phyloP scores from a whole-genome alignment of 2,329 filamentous ascomycete genomes.

The Nannizziopsis barbatae region DNA sequence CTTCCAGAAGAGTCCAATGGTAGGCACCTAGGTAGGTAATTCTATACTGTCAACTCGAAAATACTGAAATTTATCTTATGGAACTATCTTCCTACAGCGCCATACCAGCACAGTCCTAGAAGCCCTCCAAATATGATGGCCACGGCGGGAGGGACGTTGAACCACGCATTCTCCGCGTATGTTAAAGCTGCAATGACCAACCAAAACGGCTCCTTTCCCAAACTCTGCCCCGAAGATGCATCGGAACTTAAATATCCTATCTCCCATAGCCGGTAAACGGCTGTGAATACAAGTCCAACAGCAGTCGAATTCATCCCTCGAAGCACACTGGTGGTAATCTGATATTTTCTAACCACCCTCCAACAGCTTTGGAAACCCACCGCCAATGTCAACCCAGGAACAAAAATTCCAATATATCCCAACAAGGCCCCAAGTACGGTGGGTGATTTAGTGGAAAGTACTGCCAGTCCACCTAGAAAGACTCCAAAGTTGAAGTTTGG shows the following conservation, averaged over 20 bases:
- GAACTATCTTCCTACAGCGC: constrained; percentile 26
- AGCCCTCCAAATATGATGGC: constrained; percentile 39
- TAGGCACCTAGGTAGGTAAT: no score
- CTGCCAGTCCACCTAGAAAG: constrained; percentile 44
- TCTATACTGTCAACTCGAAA: no score
- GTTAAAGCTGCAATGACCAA: constrained; percentile 46
- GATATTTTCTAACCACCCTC: constrained; percentile 38
- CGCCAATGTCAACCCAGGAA: constrained; percentile 28
- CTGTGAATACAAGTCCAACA: constrained; percentile 52
- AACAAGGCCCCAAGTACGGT: constrained; percentile 41
- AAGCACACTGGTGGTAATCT: constrained; percentile 41
- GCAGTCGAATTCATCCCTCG: constrained; percentile 50
- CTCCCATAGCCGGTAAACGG: constrained; percentile 53
- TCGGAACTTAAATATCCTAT: constrained; percentile 48
- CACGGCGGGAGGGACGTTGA: constrained; percentile 34
- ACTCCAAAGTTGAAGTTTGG: constrained; percentile 45
- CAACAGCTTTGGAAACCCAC: constrained; percentile 42
- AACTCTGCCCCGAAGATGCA: constrained; percentile 40
- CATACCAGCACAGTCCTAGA: constrained; percentile 41
- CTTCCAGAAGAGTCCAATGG: no score
- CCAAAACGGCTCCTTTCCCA: constrained; percentile 53
- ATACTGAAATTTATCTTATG: no score
- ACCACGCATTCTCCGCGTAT: constrained; percentile 42
- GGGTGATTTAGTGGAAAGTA: constrained; percentile 25
- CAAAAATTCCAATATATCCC: constrained; percentile 38